Evolutionary conservation across 148 eudicot species (phyloP).

Genomic region (Rhododendron ovatum): DNA sequence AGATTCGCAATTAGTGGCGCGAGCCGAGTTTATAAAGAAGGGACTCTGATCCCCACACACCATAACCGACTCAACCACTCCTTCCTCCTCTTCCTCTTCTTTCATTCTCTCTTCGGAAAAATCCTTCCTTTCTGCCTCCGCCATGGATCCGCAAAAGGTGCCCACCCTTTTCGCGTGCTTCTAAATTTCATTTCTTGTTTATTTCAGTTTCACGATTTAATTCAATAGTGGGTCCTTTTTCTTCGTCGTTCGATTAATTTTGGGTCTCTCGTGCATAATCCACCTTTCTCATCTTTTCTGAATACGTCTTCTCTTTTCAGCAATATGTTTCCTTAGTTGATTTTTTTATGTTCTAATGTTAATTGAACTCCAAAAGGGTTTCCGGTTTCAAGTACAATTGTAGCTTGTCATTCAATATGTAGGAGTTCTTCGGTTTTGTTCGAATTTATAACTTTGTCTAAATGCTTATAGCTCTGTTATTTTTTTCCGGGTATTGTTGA

Average conservation of each 20-base stretch:
- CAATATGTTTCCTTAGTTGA: neutral
- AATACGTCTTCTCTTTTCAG: neutral
- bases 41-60: neutral
- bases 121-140: neutral
- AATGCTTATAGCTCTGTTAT: neutral
- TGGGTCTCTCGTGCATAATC: neutral
- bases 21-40: neutral
- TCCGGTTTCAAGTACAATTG: neutral
- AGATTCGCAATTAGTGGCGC: neutral
- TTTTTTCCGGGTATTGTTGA: neutral
- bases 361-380: neutral
- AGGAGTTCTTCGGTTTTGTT: neutral
- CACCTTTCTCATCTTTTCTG: neutral
- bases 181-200: neutral
- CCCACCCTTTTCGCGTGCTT: neutral
- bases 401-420: neutral
- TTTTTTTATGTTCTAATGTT: neutral
- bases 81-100: neutral
- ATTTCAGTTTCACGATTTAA: neutral
- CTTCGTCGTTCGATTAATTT: neutral
- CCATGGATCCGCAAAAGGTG: constrained; percentile 72
- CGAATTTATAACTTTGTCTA: neutral
- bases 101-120: neutral
- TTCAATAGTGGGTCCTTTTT: neutral
- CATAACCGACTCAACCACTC: neutral